Evolutionary conservation across 257 asterid genomes (phyloP), one percentile per base, ranked within the genome.

Genomic region (Apocynum venetum): DNA sequence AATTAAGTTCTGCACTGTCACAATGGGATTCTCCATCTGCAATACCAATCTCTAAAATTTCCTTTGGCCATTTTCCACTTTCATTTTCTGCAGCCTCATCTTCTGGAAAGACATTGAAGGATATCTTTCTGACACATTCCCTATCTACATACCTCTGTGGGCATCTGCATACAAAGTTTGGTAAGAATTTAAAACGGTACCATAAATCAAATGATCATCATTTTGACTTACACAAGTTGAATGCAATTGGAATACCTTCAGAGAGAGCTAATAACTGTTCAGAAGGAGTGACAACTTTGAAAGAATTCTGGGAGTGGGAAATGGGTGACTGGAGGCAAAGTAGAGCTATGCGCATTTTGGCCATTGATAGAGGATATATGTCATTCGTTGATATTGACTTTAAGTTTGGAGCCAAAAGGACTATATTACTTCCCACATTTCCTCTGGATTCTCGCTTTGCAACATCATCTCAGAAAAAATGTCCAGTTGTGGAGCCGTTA

Each of bases 261-360:
- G 78, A 63, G 38, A 76, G 79, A 67, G 25, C 81, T 43, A 81
- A 73, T 20, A 82, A 72, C 81, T 88, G 90, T 83, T 82, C 92
- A 31, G 69, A 70, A 36, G 71, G 15, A 77, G 84, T 75, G 69
- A 64, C 77, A 51, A 64, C 80, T 70, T 46, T 40, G 60, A 76
- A 86, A 49, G 97, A 83, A 31, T 96, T 96, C 87, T 96, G 99
- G 99, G 99, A 96, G 82, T 89, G 85, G 91, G 97, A 96, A 86
- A 90, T 93, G 97, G 97, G 98, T 48, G 99, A 96, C 78, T 96
- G 98, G 99, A 89, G 94, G 72, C 85, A 82, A 83, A 89, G 85
- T 82, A 78, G 97, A 87, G 83, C 89, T 43, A 91, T 96, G 97
- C 97, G 97, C 17, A 81, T 96, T 83, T 86, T 93, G 83, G 97